These are phyloP conservation scores for Monosporozyma servazzii DNA, from an alignment of 805 yeast genomes.

Conservation along the genomic window DNA sequence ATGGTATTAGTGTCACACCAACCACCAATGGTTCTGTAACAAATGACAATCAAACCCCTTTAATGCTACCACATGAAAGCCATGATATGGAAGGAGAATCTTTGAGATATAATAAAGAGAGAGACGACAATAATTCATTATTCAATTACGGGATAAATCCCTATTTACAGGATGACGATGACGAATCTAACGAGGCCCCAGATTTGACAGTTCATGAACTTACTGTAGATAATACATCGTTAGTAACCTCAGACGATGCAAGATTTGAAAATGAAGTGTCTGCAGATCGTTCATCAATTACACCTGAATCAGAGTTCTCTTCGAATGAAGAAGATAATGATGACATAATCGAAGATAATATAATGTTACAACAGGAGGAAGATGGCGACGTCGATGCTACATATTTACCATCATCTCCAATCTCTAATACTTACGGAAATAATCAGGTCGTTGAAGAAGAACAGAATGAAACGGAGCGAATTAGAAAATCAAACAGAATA, in stretches of 20 bases:
- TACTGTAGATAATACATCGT: conserved; percentile 21
- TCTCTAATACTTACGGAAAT: not conserved
- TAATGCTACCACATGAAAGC: not conserved
- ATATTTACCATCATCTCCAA: conserved; percentile 6
- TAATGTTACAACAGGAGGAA: not conserved
- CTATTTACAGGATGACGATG: conserved; percentile 20
- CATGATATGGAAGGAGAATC: not conserved
- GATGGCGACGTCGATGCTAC: conserved; percentile 3
- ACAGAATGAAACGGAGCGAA: not conserved
- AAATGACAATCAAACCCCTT: not conserved
- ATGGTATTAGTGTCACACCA: not conserved
- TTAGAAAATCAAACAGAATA: conserved; percentile 56
- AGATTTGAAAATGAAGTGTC: conserved; percentile 24
- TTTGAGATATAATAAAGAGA: not conserved
- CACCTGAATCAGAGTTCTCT: not conserved
- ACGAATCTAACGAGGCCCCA: conserved; percentile 33
- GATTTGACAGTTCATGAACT: conserved; percentile 63
- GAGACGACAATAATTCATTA: not conserved
- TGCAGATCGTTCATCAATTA: not conserved
- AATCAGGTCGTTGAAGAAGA: not conserved
- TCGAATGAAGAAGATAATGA: conserved; percentile 7
- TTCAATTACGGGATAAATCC: conserved; percentile 5
- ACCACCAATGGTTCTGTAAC: not conserved
- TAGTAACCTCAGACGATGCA: conserved; percentile 29
- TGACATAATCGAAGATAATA: conserved; percentile 5